phyloP scores from a whole-genome alignment of 2,329 filamentous ascomycete genomes.

The Alternaria gaisen region DNA sequence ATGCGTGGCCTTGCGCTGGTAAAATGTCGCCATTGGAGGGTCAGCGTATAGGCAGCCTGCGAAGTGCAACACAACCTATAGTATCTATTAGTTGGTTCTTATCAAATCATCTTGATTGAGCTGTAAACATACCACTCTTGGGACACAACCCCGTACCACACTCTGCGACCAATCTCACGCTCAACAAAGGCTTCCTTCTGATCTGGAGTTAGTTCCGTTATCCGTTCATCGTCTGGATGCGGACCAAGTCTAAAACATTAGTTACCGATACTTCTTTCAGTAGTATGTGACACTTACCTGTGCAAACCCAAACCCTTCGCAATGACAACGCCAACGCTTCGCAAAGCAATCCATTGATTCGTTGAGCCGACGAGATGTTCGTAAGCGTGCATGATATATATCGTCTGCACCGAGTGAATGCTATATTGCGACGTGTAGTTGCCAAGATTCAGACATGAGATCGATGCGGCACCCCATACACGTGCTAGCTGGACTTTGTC shows the following conservation, averaged over 20 bases:
- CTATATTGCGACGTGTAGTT: slow-evolving; percentile 55
- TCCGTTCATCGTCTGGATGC: slow-evolving; percentile 39
- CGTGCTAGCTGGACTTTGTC: slow-evolving; percentile 55
- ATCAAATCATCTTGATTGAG: background rate
- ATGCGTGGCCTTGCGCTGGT: slow-evolving; percentile 46
- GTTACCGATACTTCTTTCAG: background rate
- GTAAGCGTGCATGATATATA: slow-evolving; percentile 59
- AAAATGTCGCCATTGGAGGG: slow-evolving; percentile 46
- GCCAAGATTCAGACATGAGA: slow-evolving; percentile 57
- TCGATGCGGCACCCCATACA: slow-evolving; percentile 58
- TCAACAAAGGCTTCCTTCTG: slow-evolving; percentile 42
- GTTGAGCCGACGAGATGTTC: slow-evolving; percentile 61
- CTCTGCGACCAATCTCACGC: slow-evolving; percentile 52
- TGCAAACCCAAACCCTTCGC: slow-evolving; percentile 60
- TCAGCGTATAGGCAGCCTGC: slow-evolving; percentile 50
- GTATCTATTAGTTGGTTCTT: background rate
- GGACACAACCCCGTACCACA: slow-evolving; percentile 52
- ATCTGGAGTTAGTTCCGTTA: slow-evolving; percentile 24
- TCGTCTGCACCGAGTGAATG: slow-evolving; percentile 55
- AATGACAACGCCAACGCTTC: slow-evolving; percentile 58
- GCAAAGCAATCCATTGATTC: slow-evolving; percentile 57
- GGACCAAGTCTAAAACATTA: slow-evolving; percentile 25
- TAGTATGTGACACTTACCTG: slow-evolving; percentile 16
- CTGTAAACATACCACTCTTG: slow-evolving; percentile 51
- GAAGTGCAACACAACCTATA: slow-evolving; percentile 51